Evolutionary conservation across 129 eudicot genomes (phyloP).

Genomic region (Flaveria bidentis): DNA sequence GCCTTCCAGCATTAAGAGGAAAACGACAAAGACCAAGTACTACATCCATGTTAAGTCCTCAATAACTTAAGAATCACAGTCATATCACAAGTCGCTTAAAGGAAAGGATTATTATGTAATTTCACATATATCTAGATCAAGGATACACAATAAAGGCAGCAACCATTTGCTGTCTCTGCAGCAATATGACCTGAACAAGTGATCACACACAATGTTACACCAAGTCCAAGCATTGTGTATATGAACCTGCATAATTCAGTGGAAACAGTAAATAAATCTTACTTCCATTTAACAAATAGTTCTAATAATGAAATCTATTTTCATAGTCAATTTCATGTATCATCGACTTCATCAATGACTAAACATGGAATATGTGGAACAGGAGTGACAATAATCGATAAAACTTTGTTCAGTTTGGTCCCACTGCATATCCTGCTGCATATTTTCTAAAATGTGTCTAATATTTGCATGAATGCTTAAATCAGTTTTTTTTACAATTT

Average conservation of each 20-base stretch:
- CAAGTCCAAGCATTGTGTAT: constrained; percentile 71
- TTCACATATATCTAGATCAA: not conserved
- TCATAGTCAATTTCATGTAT: not conserved
- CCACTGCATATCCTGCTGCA: too few relatives aligned
- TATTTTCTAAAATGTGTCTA: not conserved
- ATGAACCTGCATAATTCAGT: constrained; percentile 64
- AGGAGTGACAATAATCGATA: not conserved
- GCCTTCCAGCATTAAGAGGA: constrained; percentile 76
- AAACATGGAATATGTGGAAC: not conserved
- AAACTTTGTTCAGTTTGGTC: too few relatives aligned
- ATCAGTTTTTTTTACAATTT: not conserved
- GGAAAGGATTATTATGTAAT: not conserved
- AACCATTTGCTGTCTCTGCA: constrained; percentile 87
- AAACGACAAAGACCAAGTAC: constrained; percentile 72
- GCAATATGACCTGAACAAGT: constrained; percentile 88
- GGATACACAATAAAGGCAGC: constrained; percentile 89
- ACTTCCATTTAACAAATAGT: not conserved
- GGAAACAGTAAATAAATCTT: not conserved
- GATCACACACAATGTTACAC: constrained; percentile 63
- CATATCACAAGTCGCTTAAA: not conserved
- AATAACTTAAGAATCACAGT: not conserved
- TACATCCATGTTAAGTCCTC: constrained; percentile 46
- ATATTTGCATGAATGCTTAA: not conserved
- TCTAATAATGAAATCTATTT: not conserved
- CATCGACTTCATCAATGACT: not conserved